These are phyloP conservation scores for Apodospora peruviana DNA, from an alignment of 495 filamentous ascomycete genomes.

Conservation along the genomic window DNA sequence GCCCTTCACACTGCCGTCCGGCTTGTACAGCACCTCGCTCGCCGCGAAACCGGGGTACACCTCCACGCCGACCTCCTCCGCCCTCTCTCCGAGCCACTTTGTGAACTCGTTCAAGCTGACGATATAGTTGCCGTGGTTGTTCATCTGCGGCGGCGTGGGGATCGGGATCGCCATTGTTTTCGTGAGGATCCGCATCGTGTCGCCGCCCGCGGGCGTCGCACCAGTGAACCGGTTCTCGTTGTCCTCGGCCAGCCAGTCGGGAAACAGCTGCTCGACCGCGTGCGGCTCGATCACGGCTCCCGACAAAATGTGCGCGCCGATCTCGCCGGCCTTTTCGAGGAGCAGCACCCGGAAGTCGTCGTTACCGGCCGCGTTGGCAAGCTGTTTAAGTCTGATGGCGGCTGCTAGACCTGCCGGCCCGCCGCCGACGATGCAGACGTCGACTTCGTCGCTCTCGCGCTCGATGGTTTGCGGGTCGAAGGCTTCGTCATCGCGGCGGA, in stretches of 20 bases:
- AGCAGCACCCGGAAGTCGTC: conserved; percentile 91
- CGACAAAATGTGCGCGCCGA: conserved; percentile 92
- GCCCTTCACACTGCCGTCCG: conserved; percentile 84
- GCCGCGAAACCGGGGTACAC: conserved; percentile 95
- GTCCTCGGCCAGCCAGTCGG: conserved; percentile 84
- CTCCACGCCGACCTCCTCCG: conserved; percentile 97
- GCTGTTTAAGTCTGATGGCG: conserved; percentile 91
- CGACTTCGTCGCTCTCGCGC: conserved; percentile 86
- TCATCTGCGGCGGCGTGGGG: conserved; percentile 92
- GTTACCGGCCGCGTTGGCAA: conserved; percentile 92
- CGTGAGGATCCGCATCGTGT: conserved; percentile 95
- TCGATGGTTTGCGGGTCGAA: conserved; percentile 72
- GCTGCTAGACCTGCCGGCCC: conserved; percentile 89
- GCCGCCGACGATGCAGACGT: conserved; percentile 95
- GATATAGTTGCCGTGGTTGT: conserved; percentile 97
- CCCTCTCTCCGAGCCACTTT: conserved; percentile 91
- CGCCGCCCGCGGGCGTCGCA: conserved; percentile 72
- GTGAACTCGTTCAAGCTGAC: conserved; percentile 89
- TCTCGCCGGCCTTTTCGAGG: conserved; percentile 91
- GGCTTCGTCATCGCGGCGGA: conserved; percentile 47
- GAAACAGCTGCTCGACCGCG: conserved; percentile 83
- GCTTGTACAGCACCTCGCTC: conserved; percentile 80
- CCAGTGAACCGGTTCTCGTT: conserved; percentile 81
- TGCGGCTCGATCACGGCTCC: conserved; percentile 92
- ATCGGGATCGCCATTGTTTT: conserved; percentile 70